Conservation (phyloP, 306 rosid species). For the Styphnolobium japonicum region DNA sequence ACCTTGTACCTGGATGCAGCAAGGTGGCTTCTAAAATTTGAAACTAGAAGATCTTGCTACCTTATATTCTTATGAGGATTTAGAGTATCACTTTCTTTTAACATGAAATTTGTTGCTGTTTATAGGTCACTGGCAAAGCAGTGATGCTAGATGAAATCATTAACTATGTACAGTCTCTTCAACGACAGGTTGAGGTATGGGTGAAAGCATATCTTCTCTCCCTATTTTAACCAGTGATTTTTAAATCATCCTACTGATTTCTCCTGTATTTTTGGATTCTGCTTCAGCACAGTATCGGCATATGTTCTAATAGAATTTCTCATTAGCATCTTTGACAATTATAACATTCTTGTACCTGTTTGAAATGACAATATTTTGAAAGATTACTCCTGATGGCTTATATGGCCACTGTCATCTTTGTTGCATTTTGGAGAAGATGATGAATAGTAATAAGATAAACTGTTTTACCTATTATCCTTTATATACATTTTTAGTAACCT, state of each 20-base stretch:
- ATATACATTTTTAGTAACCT: background rate
- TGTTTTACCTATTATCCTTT: background rate
- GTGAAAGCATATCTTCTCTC: background rate
- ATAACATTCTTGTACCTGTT: background rate
- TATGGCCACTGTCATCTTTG: background rate
- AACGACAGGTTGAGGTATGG: constrained; percentile 94
- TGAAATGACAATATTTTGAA: constrained; percentile 13
- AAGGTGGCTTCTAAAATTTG: constrained; percentile 55
- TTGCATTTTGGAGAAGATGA: constrained; percentile 19
- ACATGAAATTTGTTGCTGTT: constrained; percentile 9
- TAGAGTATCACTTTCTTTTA: background rate
- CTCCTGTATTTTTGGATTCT: constrained; percentile 2
- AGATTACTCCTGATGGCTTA: background rate
- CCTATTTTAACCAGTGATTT: background rate
- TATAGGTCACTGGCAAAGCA: constrained; percentile 96
- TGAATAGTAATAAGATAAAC: background rate
- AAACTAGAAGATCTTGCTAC: background rate
- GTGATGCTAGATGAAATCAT: constrained; percentile 98
- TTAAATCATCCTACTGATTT: background rate
- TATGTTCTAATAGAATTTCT: constrained; percentile 1
- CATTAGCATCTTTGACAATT: background rate
- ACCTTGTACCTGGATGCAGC: constrained; percentile 98
- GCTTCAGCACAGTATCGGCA: background rate
- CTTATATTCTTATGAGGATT: constrained; percentile 1
- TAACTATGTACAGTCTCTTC: constrained; percentile 96